These are phyloP conservation scores for Lasiosphaeriaceae sp. DNA, from an alignment of 495 filamentous ascomycete species.

Conservation along the genomic window DNA sequence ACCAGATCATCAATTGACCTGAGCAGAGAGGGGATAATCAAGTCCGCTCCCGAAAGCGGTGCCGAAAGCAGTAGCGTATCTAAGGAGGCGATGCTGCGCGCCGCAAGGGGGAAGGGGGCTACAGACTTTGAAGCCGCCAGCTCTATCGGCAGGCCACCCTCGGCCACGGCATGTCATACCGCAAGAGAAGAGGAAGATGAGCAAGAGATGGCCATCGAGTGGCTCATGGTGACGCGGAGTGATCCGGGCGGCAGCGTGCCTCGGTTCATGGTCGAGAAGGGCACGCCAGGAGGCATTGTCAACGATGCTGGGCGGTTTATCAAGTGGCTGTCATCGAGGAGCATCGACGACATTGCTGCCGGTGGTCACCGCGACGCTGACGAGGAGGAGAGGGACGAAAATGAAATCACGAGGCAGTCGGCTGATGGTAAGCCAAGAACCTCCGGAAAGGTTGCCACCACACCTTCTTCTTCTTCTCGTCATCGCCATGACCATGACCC, in stretches of 20 bases:
- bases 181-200: slow-evolving; percentile 45
- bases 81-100: slow-evolving; percentile 29
- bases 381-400: slow-evolving; percentile 13
- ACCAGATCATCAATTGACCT: slow-evolving; percentile 32
- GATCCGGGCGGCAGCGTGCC: slow-evolving; percentile 92
- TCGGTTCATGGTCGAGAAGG: slow-evolving; percentile 89
- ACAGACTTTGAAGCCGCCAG: slow-evolving; percentile 1
- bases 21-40: slow-evolving; percentile 18
- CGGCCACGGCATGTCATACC: slow-evolving; percentile 1
- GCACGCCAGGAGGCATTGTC: slow-evolving; percentile 80
- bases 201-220: slow-evolving; percentile 67
- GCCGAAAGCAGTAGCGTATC: slow-evolving; percentile 4
- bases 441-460: background rate
- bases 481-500: background rate
- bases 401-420: background rate
- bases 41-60: slow-evolving; percentile 4
- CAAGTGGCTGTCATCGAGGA: slow-evolving; percentile 69
- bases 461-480: background rate
- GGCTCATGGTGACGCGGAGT: slow-evolving; percentile 95
- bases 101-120: slow-evolving; percentile 20
- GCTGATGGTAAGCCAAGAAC: too few species aligned
- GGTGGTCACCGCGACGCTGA: slow-evolving; percentile 17
- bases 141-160: too few species aligned
- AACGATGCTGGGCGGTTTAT: slow-evolving; percentile 81
- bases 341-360: slow-evolving; percentile 29